Conservation (phyloP, 805 yeast genomes). For the Lachancea lanzarotensis region DNA sequence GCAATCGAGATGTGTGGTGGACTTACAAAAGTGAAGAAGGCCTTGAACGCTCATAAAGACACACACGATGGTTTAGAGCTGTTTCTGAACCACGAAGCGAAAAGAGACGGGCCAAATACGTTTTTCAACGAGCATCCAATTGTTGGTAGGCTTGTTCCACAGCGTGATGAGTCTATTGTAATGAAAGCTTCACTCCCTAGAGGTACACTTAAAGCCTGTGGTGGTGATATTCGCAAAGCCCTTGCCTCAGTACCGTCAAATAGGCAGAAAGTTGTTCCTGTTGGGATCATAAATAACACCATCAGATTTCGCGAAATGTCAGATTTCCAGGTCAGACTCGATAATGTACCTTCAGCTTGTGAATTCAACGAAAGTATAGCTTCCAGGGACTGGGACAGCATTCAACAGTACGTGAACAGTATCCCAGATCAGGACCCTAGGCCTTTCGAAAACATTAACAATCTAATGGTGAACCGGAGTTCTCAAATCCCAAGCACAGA, state of each 20-base stretch:
- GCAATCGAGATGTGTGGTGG: slow-evolving; percentile 75
- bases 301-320: slow-evolving; percentile 78
- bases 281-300: slow-evolving; percentile 59
- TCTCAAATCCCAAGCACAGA: slow-evolving; percentile 21
- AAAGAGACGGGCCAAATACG: slow-evolving; percentile 32
- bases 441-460: slow-evolving; percentile 34
- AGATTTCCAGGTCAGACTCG: slow-evolving; percentile 73
- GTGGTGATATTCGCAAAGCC: slow-evolving; percentile 40
- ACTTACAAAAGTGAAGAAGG: slow-evolving; percentile 29
- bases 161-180: slow-evolving; percentile 49
- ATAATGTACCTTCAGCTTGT: slow-evolving; percentile 45
- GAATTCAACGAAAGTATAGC: slow-evolving; percentile 28
- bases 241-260: slow-evolving; percentile 27
- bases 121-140: slow-evolving; percentile 53
- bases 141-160: slow-evolving; percentile 41
- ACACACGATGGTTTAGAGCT: slow-evolving; percentile 25
- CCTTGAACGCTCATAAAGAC: slow-evolving; percentile 29
- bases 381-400: slow-evolving; percentile 27
- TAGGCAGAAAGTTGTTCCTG: slow-evolving; percentile 46
- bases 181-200: slow-evolving; percentile 58
- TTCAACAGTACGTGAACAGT: slow-evolving; percentile 28
- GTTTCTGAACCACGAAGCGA: slow-evolving; percentile 35
- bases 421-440: slow-evolving; percentile 34
- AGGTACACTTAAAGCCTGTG: slow-evolving; percentile 37
- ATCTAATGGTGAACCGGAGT: slow-evolving; percentile 21